These are phyloP conservation scores for Lasiodiplodia theobromae DNA, from an alignment of 2,329 filamentous ascomycete species.

Conservation along the genomic window DNA sequence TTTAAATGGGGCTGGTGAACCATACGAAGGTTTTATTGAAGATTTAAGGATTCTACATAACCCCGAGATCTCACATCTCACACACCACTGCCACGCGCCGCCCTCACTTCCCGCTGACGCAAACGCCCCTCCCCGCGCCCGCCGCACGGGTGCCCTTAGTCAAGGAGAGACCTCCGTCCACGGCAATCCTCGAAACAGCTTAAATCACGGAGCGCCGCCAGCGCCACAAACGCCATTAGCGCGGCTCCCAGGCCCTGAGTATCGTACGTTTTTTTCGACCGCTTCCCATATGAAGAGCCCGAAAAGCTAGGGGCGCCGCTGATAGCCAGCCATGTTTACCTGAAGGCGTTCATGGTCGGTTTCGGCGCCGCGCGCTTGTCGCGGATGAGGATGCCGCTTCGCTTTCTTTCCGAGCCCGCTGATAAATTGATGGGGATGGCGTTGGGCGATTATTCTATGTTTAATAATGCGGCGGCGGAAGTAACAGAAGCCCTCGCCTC, in stretches of 20 bases:
- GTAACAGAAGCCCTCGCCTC: background rate
- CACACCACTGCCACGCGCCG: too few species aligned
- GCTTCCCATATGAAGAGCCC: background rate
- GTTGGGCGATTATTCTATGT: background rate
- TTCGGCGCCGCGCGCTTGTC: background rate
- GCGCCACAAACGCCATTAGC: slow-evolving; percentile 17
- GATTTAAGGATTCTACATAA: background rate
- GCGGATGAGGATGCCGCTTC: background rate
- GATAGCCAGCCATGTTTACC: too few species aligned
- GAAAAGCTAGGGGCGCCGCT: background rate
- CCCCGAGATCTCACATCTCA: background rate
- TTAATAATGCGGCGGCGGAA: background rate
- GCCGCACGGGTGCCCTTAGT: background rate
- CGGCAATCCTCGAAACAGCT: background rate
- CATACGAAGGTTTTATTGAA: background rate
- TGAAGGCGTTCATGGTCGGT: too few species aligned
- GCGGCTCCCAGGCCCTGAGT: background rate
- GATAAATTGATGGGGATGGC: background rate
- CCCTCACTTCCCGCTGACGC: background rate
- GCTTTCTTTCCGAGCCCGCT: background rate
- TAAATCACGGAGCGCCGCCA: slow-evolving; percentile 3
- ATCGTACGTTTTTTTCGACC: slow-evolving; percentile 22
- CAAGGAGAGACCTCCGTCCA: background rate
- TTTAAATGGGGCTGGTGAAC: background rate
- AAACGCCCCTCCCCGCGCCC: background rate